These are phyloP conservation scores for Cercis canadensis DNA, from an alignment of 306 rosid genomes.

Conservation along the genomic window DNA sequence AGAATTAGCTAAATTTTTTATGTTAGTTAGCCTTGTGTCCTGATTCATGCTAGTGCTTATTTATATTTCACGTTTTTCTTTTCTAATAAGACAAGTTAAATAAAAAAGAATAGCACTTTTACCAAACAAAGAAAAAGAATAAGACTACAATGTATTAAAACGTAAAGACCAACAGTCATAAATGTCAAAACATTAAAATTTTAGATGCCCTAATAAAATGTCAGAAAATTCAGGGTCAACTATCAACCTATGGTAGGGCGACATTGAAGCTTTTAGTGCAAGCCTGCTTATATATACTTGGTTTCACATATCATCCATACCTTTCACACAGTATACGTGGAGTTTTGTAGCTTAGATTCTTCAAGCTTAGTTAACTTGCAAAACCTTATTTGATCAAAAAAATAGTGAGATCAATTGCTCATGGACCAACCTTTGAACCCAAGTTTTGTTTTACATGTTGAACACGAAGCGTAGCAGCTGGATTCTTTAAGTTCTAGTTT, in stretches of 20 bases:
- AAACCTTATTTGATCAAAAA: conserved; percentile 15
- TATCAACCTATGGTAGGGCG: neutral
- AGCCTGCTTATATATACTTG: neutral
- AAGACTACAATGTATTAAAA: too few relatives aligned
- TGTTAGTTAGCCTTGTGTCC: too few relatives aligned
- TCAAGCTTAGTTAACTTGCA: conserved; percentile 41
- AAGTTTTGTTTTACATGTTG: conserved; percentile 40
- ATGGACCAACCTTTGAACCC: conserved; percentile 37
- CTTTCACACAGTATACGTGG: conserved; percentile 23
- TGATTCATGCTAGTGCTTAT: conserved; percentile 5
- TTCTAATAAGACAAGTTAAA: conserved; percentile 4
- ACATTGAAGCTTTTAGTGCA: too few relatives aligned
- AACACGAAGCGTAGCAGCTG: conserved; percentile 28
- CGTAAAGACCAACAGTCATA: neutral
- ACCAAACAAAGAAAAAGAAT: neutral
- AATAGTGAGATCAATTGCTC: conserved; percentile 29
- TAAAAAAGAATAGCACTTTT: neutral
- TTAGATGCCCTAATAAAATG: too few relatives aligned
- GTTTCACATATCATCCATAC: neutral
- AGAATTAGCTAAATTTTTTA: too few relatives aligned
- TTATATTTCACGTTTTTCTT: conserved; percentile 12
- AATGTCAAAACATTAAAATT: too few relatives aligned
- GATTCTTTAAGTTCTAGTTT: conserved; percentile 3
- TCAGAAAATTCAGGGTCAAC: conserved; percentile 4
- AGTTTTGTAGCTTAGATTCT: conserved; percentile 15